phyloP scores from a whole-genome alignment of 768 basidiomycete species.

The Lepiota venenata region DNA sequence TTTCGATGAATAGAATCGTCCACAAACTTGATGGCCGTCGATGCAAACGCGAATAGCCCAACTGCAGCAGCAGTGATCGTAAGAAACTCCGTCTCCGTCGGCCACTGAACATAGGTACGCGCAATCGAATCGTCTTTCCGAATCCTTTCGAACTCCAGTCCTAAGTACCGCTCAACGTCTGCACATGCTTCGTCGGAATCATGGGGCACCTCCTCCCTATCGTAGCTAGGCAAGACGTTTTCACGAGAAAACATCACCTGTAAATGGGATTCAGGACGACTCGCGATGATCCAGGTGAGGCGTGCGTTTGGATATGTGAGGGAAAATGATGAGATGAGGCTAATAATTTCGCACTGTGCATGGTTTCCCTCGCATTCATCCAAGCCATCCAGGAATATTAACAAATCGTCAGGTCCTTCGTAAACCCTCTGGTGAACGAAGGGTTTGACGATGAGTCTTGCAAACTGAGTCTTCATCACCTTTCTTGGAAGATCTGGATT shows the following conservation, averaged over 20 bases:
- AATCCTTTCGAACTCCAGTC: slow-evolving; percentile 7
- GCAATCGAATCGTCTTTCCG: background rate
- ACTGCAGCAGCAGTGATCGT: background rate
- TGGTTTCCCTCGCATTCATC: background rate
- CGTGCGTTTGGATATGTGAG: slow-evolving; percentile 5
- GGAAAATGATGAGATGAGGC: background rate
- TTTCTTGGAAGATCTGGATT: too few species aligned
- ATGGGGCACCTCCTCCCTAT: background rate
- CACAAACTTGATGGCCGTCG: background rate
- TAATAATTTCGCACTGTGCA: slow-evolving; percentile 15
- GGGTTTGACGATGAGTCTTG: too few species aligned
- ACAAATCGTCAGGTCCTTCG: too few species aligned
- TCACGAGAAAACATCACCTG: slow-evolving; percentile 7
- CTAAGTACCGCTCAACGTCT: slow-evolving; percentile 18
- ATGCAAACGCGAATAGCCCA: background rate
- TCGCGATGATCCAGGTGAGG: slow-evolving; percentile 22
- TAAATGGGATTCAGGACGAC: slow-evolving; percentile 23
- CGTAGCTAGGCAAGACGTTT: background rate
- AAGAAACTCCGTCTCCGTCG: too few species aligned
- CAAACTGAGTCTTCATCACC: too few species aligned
- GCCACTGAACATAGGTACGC: too few species aligned
- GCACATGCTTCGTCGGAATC: too few species aligned
- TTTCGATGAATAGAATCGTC: background rate
- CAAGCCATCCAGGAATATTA: too few species aligned
- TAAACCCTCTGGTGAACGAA: too few species aligned